Base-by-base conservation (phyloP, 306 rosid genomes). In the Sechiopsis laciniata region DNA sequence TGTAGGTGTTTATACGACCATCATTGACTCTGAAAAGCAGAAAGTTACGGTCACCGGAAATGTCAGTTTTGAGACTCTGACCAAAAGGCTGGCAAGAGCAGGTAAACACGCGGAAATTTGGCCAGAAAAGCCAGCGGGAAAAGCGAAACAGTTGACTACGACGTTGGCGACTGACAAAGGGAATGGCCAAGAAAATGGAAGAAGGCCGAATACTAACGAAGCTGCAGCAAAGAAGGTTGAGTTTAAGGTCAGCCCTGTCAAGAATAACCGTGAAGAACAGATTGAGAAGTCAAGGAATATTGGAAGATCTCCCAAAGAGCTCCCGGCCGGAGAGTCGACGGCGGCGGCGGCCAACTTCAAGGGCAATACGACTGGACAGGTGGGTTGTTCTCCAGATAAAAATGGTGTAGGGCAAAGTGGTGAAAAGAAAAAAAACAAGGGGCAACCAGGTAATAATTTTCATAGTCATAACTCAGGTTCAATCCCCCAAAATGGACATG, bases 81-180 rank as follows among this genome's bases (percentile, higher is more conserved):
- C 87, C 63, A 80, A 74, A 78, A 92, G 86, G 76, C 83, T 92
- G 14, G 42, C 65, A 42, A 92, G 82, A 69, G 82, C 87, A 9
- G 95, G 97, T 2, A 90, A 92, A 75, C 87, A 78, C 14, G 95
- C 91, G 5, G 92, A 90, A 84, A 76, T 85, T 22, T 92, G 95
- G 96, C 89, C 88, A 50, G 95, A 83, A 58, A 88, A 60, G 19
- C 55, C 53, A 48, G 37, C 50, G 54, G 83, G 76, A 2, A 84
- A 86, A 71, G 89, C 64, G 14, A 85, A 76, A 57, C 78, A 60
- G 76, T 53, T 87, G 10, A 77, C 74, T 52, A 77, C 84, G 26
- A 48, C 9, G 35, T 77, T 78, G 81, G 82, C 83, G 70, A 83
- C 71, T 71, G 78, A 74, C 14, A 79, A 78, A 78, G 75, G 16